phyloP scores from a whole-genome alignment of 495 filamentous ascomycete species.

The Xylaria grammica region DNA sequence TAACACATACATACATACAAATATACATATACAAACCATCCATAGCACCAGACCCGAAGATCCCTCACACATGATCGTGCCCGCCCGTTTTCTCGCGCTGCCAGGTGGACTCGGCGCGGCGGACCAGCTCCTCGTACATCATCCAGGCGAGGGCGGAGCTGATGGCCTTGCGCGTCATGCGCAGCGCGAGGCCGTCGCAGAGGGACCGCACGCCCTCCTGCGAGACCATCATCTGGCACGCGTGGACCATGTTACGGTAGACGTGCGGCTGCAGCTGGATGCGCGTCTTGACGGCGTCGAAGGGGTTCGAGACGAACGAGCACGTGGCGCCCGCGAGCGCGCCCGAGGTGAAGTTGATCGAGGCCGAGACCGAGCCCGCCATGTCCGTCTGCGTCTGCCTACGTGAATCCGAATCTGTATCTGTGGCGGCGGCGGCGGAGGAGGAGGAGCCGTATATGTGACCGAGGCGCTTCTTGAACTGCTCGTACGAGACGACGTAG shows the following conservation, averaged over 20 bases:
- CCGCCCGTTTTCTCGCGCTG: slow-evolving; percentile 30
- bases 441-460: slow-evolving; percentile 31
- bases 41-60: too few species aligned
- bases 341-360: slow-evolving; percentile 85
- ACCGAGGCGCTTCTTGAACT: slow-evolving; percentile 72
- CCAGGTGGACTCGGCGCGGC: slow-evolving; percentile 72
- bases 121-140: slow-evolving; percentile 90
- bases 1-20: not conserved
- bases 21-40: too few species aligned
- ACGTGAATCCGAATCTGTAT: too few species aligned
- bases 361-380: slow-evolving; percentile 58
- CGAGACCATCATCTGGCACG: slow-evolving; percentile 72
- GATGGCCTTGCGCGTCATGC: slow-evolving; percentile 89
- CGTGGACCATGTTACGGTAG: slow-evolving; percentile 86
- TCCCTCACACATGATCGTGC: slow-evolving; percentile 27
- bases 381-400: slow-evolving; percentile 31
- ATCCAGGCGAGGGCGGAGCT: slow-evolving; percentile 95
- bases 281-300: slow-evolving; percentile 94
- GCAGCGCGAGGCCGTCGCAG: slow-evolving; percentile 84
- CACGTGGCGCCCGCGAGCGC: slow-evolving; percentile 79
- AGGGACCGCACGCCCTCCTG: slow-evolving; percentile 83
- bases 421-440: slow-evolving; percentile 24
- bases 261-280: slow-evolving; percentile 85
- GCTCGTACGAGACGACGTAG: slow-evolving; percentile 95
- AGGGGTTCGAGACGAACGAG: slow-evolving; percentile 90